A percentile compares a stretch with the other conserved stretches of the same genome.
These are phyloP conservation scores for Colletotrichum trifolii DNA, from an alignment of 2,329 filamentous ascomycete species.

Conservation along the genomic window DNA sequence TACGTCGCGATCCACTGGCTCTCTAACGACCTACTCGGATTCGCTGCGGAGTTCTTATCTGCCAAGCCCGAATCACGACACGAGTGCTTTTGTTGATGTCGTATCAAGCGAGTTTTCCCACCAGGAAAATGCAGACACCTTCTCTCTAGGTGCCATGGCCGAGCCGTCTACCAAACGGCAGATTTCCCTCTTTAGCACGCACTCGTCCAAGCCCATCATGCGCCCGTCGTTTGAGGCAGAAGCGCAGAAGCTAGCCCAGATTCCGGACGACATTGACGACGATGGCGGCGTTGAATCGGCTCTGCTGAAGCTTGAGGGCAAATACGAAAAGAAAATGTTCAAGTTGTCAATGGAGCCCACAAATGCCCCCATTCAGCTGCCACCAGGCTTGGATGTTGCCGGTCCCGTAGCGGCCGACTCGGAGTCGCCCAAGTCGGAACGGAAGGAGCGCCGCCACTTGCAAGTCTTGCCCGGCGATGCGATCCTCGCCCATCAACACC, in stretches of 20 bases:
- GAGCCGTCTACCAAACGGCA: constrained; percentile 57
- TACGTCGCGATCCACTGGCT: constrained; percentile 68
- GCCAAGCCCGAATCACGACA: constrained; percentile 52
- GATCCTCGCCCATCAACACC: constrained; percentile 42
- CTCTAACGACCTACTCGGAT: constrained; percentile 69
- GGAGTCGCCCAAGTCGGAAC: constrained; percentile 50
- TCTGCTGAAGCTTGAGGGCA: constrained; percentile 90
- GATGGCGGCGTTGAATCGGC: constrained; percentile 95
- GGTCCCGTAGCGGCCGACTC: constrained; percentile 35
- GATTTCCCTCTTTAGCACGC: constrained; percentile 69
- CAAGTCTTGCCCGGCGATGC: constrained; percentile 53
- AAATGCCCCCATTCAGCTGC: constrained; percentile 40
- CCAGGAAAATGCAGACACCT: constrained; percentile 55
- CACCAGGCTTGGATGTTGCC: constrained; percentile 3
- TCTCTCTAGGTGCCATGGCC: constrained; percentile 69
- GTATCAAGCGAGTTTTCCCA: constrained; percentile 53
- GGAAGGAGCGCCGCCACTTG: constrained; percentile 57
- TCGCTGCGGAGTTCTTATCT: constrained; percentile 69
- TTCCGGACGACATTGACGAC: constrained; percentile 82
- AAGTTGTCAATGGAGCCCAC: constrained; percentile 54
- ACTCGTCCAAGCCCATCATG: constrained; percentile 72
- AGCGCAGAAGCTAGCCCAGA: constrained; percentile 85
- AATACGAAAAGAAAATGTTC: constrained; percentile 69
- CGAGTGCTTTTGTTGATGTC: constrained; percentile 57
- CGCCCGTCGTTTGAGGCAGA: constrained; percentile 87